Base-by-base conservation (phyloP, 2,329 filamentous ascomycete genomes). In the Penicillium psychrosexuale region DNA sequence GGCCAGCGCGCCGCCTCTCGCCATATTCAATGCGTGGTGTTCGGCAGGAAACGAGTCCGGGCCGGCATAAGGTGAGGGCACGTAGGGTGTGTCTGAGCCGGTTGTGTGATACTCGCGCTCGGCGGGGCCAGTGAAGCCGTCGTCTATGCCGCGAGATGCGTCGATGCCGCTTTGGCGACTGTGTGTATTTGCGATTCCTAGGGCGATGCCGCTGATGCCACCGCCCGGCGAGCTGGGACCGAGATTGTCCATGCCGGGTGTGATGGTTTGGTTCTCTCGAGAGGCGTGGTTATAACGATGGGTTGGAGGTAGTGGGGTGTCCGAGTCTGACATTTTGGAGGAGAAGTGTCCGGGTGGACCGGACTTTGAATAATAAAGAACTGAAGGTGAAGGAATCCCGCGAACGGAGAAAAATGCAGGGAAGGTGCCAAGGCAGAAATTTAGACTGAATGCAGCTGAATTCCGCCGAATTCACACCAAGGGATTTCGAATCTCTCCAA, bases 211-310 rank as follows among this genome's bases (percentile, higher is more conserved):
- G 30, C 85, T 79, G 71, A 90, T 84, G 53, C 85, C 87, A 62
- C 85, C 87, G 22, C 77, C 78, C 27, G 80, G 78, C 15, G 87
- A 83, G 37, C 77, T 71, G 47, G 83, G 78, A 57, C 86, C 80
- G 60, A 87, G 83, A 69, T 90, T 89, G 73, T 90, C 86, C 57
- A 83, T 80, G 33, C 84, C 86, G 2, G 84, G 84, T 1, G 85
- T 87, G 27, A 77, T 73, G 40, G 69, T 75, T 53, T 66, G 73
- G 57, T 66, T 64, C 8, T 72, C 72, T 30, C 69, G 70, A 31
- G 66, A 64, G 9, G 70, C 66, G 12, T 69, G 65, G 5, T 69
- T 63, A 46, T 62, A 63, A 17, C 51, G 54, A 55, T 65, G 65
- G 9, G 58, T 49, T 45, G 63, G 61, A 36, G 63, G 56, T 11